phyloP scores from a whole-genome alignment of 371 early-diverging fungal species.

The Mucor lusitanicus region DNA sequence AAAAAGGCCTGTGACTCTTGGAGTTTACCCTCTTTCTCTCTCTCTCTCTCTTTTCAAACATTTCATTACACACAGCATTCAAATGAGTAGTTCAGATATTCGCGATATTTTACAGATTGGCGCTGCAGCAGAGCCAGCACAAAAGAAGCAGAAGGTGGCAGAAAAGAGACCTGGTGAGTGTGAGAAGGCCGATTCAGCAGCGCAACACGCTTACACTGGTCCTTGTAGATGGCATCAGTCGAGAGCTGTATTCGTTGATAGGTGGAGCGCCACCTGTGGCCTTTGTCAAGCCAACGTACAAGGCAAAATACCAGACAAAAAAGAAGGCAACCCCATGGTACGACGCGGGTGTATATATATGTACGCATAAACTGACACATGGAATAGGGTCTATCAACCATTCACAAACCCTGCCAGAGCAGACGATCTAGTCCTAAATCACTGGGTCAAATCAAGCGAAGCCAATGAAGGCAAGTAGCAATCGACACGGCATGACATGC shows the following conservation, averaged over 20 bases:
- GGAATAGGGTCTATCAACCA: constrained; percentile 64
- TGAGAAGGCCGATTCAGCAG: too few species aligned
- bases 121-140: constrained; percentile 40
- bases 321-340: constrained; percentile 68
- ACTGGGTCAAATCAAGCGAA: constrained; percentile 72
- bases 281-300: constrained; percentile 66
- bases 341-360: not conserved
- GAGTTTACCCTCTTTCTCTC: not conserved
- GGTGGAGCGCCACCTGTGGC: constrained; percentile 72
- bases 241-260: constrained; percentile 69
- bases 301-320: constrained; percentile 70
- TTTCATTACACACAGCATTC: not conserved
- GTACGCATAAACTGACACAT: not conserved
- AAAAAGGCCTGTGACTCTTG: not conserved
- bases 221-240: constrained; percentile 63
- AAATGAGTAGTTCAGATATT: constrained; percentile 63
- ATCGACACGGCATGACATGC: too few species aligned
- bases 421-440: constrained; percentile 71
- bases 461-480: constrained; percentile 21
- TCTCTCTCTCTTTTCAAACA: too few species aligned
- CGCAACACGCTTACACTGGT: not conserved
- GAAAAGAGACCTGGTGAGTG: constrained; percentile 57
- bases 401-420: constrained; percentile 80
- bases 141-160: constrained; percentile 30
- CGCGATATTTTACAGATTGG: constrained; percentile 66